A percentile compares a stretch with the other conserved stretches of the same genome.
Conservation (phyloP, 768 basidiomycete genomes). For the Calocybe cyanea region DNA sequence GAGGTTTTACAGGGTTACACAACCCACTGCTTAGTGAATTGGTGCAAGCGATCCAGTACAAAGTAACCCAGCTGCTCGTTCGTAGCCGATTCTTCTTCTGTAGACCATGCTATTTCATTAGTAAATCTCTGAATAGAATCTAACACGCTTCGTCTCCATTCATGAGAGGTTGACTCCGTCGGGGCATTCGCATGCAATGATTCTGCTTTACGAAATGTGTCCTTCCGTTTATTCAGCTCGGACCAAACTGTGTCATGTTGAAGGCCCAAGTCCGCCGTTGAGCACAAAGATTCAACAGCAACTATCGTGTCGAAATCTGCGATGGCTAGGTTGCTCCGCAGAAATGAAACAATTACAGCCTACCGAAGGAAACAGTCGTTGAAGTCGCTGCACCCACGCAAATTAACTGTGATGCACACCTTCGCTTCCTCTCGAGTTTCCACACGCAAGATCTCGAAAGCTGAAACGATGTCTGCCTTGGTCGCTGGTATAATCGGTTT, state of each 20-base stretch:
- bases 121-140: constrained; percentile 35
- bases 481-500: constrained; percentile 19
- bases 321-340: constrained; percentile 21
- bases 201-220: neutral
- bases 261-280: constrained; percentile 15
- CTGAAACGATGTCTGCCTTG: constrained; percentile 29
- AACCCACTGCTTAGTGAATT: constrained; percentile 38
- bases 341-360: constrained; percentile 25
- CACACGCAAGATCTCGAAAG: constrained; percentile 34
- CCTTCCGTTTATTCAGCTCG: constrained; percentile 11
- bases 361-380: constrained; percentile 13
- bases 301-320: constrained; percentile 18
- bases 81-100: constrained; percentile 41
- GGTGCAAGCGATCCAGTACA: constrained; percentile 43
- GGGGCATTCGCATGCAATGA: neutral
- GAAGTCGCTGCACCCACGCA: constrained; percentile 1
- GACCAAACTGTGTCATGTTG: constrained; percentile 15
- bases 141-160: constrained; percentile 32
- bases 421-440: constrained; percentile 34
- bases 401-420: constrained; percentile 19
- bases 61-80: constrained; percentile 39
- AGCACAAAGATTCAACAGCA: constrained; percentile 18
- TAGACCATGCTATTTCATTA: constrained; percentile 51
- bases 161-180: neutral
- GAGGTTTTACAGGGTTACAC: neutral